These are phyloP conservation scores for Apiospora sp. DNA, from an alignment of 2,329 filamentous ascomycete genomes.

Conservation along the genomic window DNA sequence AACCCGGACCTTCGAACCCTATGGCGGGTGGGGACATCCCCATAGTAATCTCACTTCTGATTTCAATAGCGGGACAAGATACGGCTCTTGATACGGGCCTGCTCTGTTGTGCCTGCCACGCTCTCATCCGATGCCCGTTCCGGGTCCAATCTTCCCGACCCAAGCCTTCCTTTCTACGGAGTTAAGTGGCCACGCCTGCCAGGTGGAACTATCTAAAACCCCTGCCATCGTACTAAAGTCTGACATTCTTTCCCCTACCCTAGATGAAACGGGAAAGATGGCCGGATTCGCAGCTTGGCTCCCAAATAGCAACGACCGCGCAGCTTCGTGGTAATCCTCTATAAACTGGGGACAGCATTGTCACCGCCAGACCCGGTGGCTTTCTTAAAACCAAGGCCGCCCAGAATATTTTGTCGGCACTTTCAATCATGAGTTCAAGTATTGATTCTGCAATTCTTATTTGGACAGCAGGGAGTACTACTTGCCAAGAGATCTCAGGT, in stretches of 20 bases:
- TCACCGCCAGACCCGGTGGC: neutral
- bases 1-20: neutral
- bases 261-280: constrained; percentile 4
- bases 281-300: neutral
- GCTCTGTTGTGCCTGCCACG: neutral
- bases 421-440: neutral
- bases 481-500: neutral
- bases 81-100: neutral
- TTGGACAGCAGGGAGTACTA: neutral
- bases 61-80: neutral
- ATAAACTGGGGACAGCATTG: neutral
- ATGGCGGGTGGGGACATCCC: neutral
- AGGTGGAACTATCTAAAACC: neutral
- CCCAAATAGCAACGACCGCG: neutral
- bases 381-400: neutral
- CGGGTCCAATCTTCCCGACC: neutral
- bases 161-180: neutral
- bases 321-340: neutral
- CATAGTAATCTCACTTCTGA: neutral
- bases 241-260: neutral
- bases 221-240: neutral
- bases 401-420: neutral
- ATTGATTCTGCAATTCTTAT: neutral
- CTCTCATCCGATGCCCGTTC: neutral
- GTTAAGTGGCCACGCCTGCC: neutral